Evolutionary conservation across 1,139 yeast genomes (phyloP), one percentile per base, ranked within the genome.

Genomic region (Zygoascus hellenicus): DNA sequence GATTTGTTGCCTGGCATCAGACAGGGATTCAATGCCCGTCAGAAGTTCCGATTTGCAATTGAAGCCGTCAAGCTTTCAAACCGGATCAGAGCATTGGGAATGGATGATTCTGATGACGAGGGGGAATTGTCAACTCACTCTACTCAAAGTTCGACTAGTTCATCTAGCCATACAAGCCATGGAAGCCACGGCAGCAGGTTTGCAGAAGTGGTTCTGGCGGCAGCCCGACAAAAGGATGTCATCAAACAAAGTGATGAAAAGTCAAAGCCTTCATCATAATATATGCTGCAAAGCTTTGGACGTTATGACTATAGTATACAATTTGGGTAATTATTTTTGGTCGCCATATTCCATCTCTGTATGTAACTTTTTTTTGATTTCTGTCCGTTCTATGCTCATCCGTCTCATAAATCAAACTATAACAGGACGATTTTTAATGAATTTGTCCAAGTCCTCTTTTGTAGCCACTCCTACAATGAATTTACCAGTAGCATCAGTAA

Each of bases 1-100:
- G 94, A 87, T 64, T 74, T 87, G 69, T 72, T 85, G 64, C 96
- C 96, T 38, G 70, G 68, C 54, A 78, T 83, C 60, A 74, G 74
- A 68, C 78, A 80, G 59, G 86, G 86, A 46, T 86, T 89, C 74
- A 81, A 85, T 63, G 96, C 96, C 36, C 86, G 85, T 62, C 76
- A 78, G 63, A 89, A 85, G 65, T 83, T 92, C 69, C 79, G 81
- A 62, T 88, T 85, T 60, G 97, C 95, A 33, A 83, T 88, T 55
- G 94, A 84, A 62, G 74, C 86, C 59, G 89, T 88, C 47, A 79
- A 79, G 57, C 75, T 88, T 64, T 78, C 82, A 58, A 86, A 87
- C 65, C 75, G 85, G 61, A 80, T 88, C 63, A 72, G 76, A 59
- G 80, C 81, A 51, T 75, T 88, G 62, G 80, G 81, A 29, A 53